Conservation (phyloP, 2,329 filamentous ascomycete species). For the Didymella lethalis region DNA sequence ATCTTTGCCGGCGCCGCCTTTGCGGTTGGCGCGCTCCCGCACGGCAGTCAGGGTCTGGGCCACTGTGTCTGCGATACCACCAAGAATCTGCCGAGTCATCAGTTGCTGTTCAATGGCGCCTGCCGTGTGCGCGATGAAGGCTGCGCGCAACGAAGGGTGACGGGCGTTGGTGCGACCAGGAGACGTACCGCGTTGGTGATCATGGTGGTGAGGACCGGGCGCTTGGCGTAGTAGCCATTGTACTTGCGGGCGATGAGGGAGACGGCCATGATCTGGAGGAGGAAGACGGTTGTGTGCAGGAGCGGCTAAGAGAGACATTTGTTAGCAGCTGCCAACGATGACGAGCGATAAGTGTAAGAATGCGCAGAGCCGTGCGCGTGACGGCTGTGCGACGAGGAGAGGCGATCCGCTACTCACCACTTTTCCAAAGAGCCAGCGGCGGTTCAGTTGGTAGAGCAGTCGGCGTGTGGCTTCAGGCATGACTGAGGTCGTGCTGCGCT, state of each 20-base stretch:
- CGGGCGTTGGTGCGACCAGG: constrained; percentile 4
- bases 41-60: constrained; percentile 91
- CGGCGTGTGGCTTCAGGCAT: constrained; percentile 61
- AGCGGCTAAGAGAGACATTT: constrained; percentile 70
- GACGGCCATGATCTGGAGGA: constrained; percentile 88
- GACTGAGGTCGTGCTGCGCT: constrained; percentile 34
- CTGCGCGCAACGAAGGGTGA: not conserved
- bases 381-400: constrained; percentile 1
- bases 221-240: constrained; percentile 91
- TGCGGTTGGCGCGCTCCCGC: constrained; percentile 70
- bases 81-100: constrained; percentile 64
- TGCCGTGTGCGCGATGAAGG: not conserved
- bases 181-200: constrained; percentile 86
- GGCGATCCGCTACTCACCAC: constrained; percentile 63
- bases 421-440: constrained; percentile 75
- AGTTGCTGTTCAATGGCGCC: constrained; percentile 13
- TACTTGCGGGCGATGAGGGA: constrained; percentile 85
- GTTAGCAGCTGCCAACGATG: constrained; percentile 23
- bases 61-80: constrained; percentile 94
- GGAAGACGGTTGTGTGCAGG: constrained; percentile 81
- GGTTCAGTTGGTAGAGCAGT: constrained; percentile 71
- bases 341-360: constrained; percentile 12
- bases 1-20: constrained; percentile 67
- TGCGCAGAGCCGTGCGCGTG: constrained; percentile 8
- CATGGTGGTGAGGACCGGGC: constrained; percentile 97